A percentile compares a stretch with the other conserved stretches of the same genome.
These are phyloP conservation scores for Phytopythium cucurbitacearum DNA, from an alignment of 352 stramenopile species.

Conservation along the genomic window DNA sequence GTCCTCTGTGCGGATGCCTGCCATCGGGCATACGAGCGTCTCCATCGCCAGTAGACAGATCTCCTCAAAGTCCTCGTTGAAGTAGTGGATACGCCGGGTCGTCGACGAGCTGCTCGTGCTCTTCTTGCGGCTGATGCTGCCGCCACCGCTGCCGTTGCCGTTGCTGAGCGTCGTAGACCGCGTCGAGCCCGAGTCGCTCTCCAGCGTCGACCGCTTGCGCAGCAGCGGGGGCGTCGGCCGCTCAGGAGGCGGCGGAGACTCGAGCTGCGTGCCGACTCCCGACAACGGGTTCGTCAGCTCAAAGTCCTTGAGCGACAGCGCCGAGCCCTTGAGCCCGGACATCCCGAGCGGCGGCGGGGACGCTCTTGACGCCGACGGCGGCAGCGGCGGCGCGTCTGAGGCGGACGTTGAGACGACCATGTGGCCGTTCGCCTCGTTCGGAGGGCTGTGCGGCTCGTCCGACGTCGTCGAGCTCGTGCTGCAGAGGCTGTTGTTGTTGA, in stretches of 20 bases:
- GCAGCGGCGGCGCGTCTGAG: conserved; percentile 11
- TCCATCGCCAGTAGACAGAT: conserved; percentile 88
- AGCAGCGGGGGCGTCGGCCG: background rate
- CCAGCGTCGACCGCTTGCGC: conserved; percentile 6
- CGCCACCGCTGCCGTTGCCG: conserved; percentile 14
- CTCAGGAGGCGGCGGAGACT: background rate
- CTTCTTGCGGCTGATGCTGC: conserved; percentile 30
- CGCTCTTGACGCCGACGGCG: background rate
- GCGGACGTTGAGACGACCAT: conserved; percentile 1
- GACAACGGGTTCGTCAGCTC: conserved; percentile 25
- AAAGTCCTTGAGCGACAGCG: conserved; percentile 46
- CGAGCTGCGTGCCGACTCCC: background rate
- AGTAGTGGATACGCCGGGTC: conserved; percentile 72
- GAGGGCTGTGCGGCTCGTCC: conserved; percentile 37
- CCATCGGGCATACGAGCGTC: conserved; percentile 81
- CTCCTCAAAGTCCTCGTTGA: conserved; percentile 88
- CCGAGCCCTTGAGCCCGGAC: conserved; percentile 19
- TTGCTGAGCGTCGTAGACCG: conserved; percentile 6
- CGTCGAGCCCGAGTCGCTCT: background rate
- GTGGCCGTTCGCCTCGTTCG: conserved; percentile 19
- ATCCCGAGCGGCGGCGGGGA: background rate
- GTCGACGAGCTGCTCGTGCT: conserved; percentile 12
- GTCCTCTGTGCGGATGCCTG: conserved; percentile 81
- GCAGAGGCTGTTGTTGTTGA: conserved; percentile 22
- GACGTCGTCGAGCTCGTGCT: conserved; percentile 53